Conservation (phyloP, 352 stramenopile genomes). For the Saprolegnia diclina region DNA sequence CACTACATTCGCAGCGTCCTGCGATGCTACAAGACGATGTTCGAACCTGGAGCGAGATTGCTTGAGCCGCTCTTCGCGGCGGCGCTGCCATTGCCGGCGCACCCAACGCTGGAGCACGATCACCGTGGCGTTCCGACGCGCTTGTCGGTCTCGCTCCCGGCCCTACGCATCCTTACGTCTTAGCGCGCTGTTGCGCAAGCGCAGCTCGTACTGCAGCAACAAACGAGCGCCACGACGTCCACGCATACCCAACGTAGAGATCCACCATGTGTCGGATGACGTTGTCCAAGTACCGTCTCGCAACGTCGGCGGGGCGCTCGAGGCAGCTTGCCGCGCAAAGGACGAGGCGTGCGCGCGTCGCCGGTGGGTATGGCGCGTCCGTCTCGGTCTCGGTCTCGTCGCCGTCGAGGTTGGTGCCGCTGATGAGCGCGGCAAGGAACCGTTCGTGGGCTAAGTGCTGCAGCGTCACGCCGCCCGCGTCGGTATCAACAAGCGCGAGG, state of each 20-base stretch:
- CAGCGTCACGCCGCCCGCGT: conserved; percentile 29
- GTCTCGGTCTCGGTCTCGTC: conserved; percentile 44
- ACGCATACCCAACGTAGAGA: conserved; percentile 56
- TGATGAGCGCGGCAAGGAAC: conserved; percentile 38
- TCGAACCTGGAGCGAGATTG: background rate
- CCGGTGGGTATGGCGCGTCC: conserved; percentile 43
- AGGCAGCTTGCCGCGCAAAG: conserved; percentile 44
- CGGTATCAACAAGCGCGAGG: conserved; percentile 37
- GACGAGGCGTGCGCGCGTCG: conserved; percentile 45
- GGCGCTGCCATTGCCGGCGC: conserved; percentile 13
- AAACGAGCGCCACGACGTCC: conserved; percentile 45
- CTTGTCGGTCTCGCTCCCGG: conserved; percentile 30
- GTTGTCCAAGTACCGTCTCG: conserved; percentile 35
- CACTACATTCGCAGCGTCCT: background rate
- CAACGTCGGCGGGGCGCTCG: conserved; percentile 38
- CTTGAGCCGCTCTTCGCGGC: background rate
- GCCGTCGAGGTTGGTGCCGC: conserved; percentile 34
- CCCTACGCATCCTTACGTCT: background rate
- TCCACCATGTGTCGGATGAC: conserved; percentile 61
- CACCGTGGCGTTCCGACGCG: conserved; percentile 30
- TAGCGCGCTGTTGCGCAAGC: background rate
- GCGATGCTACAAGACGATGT: background rate
- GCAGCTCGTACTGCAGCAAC: conserved; percentile 17
- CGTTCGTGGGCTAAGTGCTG: conserved; percentile 32
- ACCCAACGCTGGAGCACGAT: conserved; percentile 43